These are phyloP conservation scores for Ramalina intermedia DNA, from an alignment of 495 filamentous ascomycete genomes.

Conservation along the genomic window DNA sequence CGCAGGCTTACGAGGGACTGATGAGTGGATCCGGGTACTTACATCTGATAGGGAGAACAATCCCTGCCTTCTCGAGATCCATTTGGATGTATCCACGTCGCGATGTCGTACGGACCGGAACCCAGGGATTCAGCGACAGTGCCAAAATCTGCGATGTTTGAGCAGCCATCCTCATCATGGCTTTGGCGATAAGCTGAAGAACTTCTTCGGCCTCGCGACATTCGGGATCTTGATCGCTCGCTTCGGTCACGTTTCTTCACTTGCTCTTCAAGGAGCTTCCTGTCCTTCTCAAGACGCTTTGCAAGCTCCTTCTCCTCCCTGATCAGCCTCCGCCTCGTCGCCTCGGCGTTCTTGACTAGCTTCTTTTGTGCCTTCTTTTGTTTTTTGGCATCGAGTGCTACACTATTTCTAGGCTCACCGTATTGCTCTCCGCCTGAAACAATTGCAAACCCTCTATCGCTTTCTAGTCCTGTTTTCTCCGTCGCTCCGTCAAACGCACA, in stretches of 20 bases:
- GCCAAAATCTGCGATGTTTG: conserved; percentile 22
- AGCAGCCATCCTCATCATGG: not conserved
- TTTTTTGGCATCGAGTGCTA: too few species aligned
- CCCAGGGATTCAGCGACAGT: conserved; percentile 24
- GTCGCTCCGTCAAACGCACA: too few species aligned
- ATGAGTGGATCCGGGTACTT: too few species aligned
- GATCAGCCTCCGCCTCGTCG: not conserved
- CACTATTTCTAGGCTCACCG: too few species aligned
- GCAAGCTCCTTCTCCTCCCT: conserved; percentile 6
- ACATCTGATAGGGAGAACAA: conserved; percentile 22
- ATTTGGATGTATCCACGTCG: conserved; percentile 11
- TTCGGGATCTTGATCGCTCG: too few species aligned
- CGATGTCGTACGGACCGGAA: conserved; percentile 28
- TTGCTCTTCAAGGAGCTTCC: conserved; percentile 5
- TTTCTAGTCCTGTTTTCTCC: too few species aligned
- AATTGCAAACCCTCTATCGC: too few species aligned
- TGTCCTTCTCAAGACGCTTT: conserved; percentile 7
- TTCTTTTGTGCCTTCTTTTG: conserved; percentile 7
- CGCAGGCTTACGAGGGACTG: too few species aligned
- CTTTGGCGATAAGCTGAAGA: conserved; percentile 3
- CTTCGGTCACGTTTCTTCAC: not conserved
- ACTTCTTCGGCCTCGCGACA: conserved; percentile 4
- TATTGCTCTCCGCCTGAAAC: too few species aligned
- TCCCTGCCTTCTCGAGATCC: not conserved
- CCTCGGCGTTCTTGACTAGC: conserved; percentile 4